phyloP scores from a whole-genome alignment of 306 rosid genomes.

The Acacia acuminata region DNA sequence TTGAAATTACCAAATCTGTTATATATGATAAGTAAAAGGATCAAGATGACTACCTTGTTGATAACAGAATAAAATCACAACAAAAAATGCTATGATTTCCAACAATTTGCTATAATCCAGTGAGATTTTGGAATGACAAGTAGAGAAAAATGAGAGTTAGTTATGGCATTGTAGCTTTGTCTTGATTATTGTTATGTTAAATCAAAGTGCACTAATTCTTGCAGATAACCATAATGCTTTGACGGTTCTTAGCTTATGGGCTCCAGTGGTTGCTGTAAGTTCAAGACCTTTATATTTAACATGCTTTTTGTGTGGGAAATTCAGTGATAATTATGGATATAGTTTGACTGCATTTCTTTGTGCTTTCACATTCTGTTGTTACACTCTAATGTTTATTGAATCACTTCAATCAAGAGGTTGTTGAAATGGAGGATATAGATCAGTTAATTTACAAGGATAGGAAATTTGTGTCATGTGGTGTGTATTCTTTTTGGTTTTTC shows the following conservation, averaged over 20 bases:
- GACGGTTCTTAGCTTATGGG: conserved; percentile 75
- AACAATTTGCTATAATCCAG: background rate
- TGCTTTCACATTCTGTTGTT: background rate
- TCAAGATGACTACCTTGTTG: background rate
- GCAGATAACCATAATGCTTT: conserved; percentile 86
- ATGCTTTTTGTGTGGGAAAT: background rate
- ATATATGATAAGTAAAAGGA: background rate
- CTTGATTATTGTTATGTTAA: conserved; percentile 12
- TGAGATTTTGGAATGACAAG: background rate
- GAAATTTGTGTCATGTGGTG: background rate
- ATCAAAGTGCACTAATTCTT: conserved; percentile 26
- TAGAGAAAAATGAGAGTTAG: background rate
- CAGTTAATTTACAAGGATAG: background rate
- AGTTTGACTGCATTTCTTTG: background rate
- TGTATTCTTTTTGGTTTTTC: background rate
- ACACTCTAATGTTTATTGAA: background rate
- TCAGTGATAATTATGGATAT: background rate
- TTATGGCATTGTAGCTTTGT: conserved; percentile 17
- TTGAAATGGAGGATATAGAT: background rate
- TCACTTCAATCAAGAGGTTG: conserved; percentile 15
- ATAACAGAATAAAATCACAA: background rate
- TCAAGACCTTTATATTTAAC: conserved; percentile 4
- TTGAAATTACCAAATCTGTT: background rate
- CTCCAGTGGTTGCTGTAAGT: conserved; percentile 86
- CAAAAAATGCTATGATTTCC: background rate